Conservation (phyloP, 2,329 filamentous ascomycete genomes). For the Nemania diffusa region DNA sequence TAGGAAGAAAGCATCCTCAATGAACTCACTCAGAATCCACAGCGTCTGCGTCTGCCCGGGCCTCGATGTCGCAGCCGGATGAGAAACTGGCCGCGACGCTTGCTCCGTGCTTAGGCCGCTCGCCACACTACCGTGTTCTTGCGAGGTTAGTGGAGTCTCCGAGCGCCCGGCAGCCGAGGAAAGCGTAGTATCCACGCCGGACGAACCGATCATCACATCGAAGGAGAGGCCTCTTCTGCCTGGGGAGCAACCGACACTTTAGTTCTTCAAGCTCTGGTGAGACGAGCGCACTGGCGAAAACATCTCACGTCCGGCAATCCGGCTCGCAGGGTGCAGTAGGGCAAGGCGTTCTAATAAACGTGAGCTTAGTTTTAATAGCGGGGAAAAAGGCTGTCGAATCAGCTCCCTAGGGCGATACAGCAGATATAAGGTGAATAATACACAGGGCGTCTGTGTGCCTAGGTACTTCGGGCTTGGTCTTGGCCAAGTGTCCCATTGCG, state of each 20-base stretch:
- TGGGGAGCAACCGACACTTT: conserved; percentile 14
- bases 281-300: conserved; percentile 18
- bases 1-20: neutral
- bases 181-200: conserved; percentile 25
- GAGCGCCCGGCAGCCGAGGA: conserved; percentile 30
- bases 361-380: conserved; percentile 31
- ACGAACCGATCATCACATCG: conserved; percentile 35
- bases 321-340: conserved; percentile 22
- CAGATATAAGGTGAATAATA: conserved; percentile 31
- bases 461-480: conserved; percentile 27
- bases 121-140: conserved; percentile 31
- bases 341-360: conserved; percentile 35
- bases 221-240: conserved; percentile 32
- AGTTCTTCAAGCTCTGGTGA: conserved; percentile 25
- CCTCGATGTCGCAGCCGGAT: conserved; percentile 32
- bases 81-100: conserved; percentile 31
- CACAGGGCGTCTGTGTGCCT: conserved; percentile 27
- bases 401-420: conserved; percentile 23
- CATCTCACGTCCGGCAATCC: conserved; percentile 32
- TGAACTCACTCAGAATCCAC: conserved; percentile 44
- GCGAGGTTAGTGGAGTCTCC: conserved; percentile 27
- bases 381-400: conserved; percentile 33
- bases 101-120: conserved; percentile 35
- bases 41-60: conserved; percentile 44
- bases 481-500: conserved; percentile 30